Evolutionary conservation across 257 asterid genomes (phyloP).

Genomic region (Scutellaria barbata): DNA sequence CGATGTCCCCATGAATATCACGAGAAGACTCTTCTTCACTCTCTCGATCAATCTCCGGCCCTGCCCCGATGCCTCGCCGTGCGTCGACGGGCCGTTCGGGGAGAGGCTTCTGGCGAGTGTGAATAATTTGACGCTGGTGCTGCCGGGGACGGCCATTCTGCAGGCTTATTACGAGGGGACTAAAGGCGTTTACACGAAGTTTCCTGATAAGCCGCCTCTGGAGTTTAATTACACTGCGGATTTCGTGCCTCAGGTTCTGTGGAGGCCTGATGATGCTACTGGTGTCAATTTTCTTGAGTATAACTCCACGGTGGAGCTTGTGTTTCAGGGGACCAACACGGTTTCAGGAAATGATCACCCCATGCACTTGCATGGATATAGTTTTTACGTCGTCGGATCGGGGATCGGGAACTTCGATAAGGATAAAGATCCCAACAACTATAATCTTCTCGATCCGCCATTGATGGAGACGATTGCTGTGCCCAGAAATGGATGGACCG

Average conservation of each 20-base stretch:
- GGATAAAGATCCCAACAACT: constrained; percentile 41
- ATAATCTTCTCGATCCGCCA: constrained; percentile 66
- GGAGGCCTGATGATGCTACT: constrained; percentile 33
- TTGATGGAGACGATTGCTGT: constrained; percentile 54
- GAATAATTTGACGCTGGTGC: constrained; percentile 48
- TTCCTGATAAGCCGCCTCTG: constrained; percentile 50
- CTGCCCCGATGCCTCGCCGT: constrained; percentile 31
- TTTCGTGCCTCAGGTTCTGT: constrained; percentile 29
- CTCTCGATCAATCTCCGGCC: constrained; percentile 49
- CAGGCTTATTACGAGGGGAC: constrained; percentile 46
- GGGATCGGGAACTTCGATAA: constrained; percentile 59
- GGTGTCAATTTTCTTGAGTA: constrained; percentile 43
- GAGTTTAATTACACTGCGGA: constrained; percentile 45
- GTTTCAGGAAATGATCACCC: constrained; percentile 58
- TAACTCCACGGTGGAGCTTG: constrained; percentile 55
- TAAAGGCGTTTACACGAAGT: constrained; percentile 39
- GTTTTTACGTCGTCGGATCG: constrained; percentile 61
- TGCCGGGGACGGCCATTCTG: constrained; percentile 45
- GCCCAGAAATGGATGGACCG: constrained; percentile 53
- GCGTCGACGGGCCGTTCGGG: constrained; percentile 40
- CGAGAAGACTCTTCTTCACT: constrained; percentile 31
- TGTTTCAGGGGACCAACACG: constrained; percentile 53
- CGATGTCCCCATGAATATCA: constrained; percentile 49
- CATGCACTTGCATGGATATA: constrained; percentile 68
- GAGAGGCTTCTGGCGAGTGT: constrained; percentile 51